Base-by-base conservation (phyloP, 495 filamentous ascomycete species). In the Aspergillus nidulans region DNA sequence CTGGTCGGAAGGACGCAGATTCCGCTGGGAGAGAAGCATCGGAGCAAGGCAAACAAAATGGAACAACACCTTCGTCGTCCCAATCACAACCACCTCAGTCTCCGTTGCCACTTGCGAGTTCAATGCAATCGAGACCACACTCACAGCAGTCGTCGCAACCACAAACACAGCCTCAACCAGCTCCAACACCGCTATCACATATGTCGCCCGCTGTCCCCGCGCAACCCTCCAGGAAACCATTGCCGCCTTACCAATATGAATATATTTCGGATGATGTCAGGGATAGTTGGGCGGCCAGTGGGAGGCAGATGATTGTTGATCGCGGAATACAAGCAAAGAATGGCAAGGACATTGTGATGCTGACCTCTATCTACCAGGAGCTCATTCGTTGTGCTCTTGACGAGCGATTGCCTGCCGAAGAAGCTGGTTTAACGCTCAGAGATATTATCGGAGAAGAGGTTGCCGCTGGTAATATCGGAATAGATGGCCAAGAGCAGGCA, bases 341-440 rank as follows among this genome's bases (percentile, higher is more conserved):
- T 25, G 79, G 85, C 56, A 80, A 86, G 57, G 88, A 95, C 65
- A 64, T 80, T 19, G 66, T 84, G 30, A 77, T 77, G 52, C 73
- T 96, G 26, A 80, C 83, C 28, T 81, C 78, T 10, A 73, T 96
- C 20, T 92, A 91, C 58, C 90, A 97, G 67, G 95, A 99, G 63
- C 76, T 97, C 21, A 77, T 94, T 19, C 79, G 82, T 41, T 81
- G 89, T 38, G 84, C 82, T 39, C 65, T 91, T 7, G 86, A 91
- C 59, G 79, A 77, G n/a, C 77, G 83, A 44, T 62, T 96, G 20
- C 71, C 78, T 20, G 75, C 88, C 16, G 62, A 67, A 4, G 86
- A 92, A 52, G 85, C 86, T 46, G 91, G 92, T n/a, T 71, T 57
- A 19, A 80, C 83, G 52, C 76, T 96, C 26, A 86, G 82, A 58